These are phyloP conservation scores for Pseudopithomyces chartarum DNA, from an alignment of 2,329 filamentous ascomycete genomes.

Conservation along the genomic window DNA sequence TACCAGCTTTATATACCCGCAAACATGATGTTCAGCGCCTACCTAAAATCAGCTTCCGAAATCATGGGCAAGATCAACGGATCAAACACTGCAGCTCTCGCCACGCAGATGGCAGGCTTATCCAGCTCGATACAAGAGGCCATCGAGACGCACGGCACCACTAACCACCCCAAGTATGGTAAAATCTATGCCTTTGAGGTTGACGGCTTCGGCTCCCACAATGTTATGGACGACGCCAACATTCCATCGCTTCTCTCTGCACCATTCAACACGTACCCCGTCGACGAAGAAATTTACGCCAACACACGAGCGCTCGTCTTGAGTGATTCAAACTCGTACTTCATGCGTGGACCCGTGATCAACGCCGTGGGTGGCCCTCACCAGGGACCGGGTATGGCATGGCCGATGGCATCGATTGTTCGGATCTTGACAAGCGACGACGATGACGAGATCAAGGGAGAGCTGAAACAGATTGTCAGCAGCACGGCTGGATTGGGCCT, in stretches of 20 bases:
- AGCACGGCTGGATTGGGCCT: conserved; percentile 55
- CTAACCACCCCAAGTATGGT: conserved; percentile 43
- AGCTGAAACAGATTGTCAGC: conserved; percentile 52
- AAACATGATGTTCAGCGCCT: conserved; percentile 75
- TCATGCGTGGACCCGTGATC: conserved; percentile 55
- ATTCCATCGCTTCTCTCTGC: conserved; percentile 69
- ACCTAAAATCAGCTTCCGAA: conserved; percentile 58
- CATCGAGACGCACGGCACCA: conserved; percentile 53
- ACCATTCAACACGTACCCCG: conserved; percentile 65
- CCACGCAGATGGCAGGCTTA: conserved; percentile 61
- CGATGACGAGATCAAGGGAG: conserved; percentile 52
- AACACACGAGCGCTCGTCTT: conserved; percentile 54
- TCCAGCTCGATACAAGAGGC: conserved; percentile 52
- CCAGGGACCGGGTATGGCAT: conserved; percentile 52
- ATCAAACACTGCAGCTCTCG: conserved; percentile 55
- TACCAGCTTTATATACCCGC: conserved; percentile 56
- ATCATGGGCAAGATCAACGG: conserved; percentile 58
- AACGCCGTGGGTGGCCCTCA: conserved; percentile 57
- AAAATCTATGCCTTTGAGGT: conserved; percentile 56
- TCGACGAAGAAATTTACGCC: conserved; percentile 50
- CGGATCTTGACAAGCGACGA: conserved; percentile 56
- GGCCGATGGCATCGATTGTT: conserved; percentile 59
- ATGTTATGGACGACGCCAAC: conserved; percentile 75
- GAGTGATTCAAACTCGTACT: conserved; percentile 55
- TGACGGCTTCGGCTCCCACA: conserved; percentile 53